These are phyloP conservation scores for Leucocoprinus birnbaumii DNA, from an alignment of 768 basidiomycete genomes.

Conservation along the genomic window DNA sequence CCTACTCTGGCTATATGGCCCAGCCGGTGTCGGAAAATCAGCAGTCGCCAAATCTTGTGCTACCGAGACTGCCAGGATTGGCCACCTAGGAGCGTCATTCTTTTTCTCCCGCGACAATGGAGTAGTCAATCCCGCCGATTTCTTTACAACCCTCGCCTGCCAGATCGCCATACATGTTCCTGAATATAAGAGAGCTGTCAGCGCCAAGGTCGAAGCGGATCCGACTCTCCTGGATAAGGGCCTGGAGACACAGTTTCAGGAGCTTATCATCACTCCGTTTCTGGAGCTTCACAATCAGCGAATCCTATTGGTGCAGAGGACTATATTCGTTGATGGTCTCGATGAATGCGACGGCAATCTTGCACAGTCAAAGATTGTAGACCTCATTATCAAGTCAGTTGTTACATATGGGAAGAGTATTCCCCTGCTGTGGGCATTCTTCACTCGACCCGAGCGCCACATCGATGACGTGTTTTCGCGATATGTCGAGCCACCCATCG, in stretches of 20 bases:
- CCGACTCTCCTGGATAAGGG: background rate
- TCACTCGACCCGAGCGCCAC: constrained; percentile 13
- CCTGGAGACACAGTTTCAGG: too few relatives aligned
- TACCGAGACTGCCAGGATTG: background rate
- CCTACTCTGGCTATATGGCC: background rate
- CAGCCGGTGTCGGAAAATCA: constrained; percentile 1
- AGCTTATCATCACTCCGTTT: background rate
- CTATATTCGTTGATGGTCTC: constrained; percentile 14
- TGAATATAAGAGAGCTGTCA: background rate
- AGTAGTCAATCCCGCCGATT: background rate
- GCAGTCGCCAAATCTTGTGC: constrained; percentile 1
- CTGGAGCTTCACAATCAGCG: background rate
- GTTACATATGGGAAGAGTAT: background rate
- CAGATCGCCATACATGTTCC: background rate
- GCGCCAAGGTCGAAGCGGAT: background rate
- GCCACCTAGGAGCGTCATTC: background rate
- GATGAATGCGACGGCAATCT: constrained; percentile 11
- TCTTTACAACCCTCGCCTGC: constrained; percentile 2
- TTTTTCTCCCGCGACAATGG: constrained; percentile 1
- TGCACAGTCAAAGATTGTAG: background rate
- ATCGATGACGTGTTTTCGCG: background rate
- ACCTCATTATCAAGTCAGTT: background rate
- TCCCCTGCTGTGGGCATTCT: constrained; percentile 4
- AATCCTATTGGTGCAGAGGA: background rate
- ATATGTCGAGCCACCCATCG: background rate